A percentile compares a stretch with the other conserved stretches of the same genome.
Conservation (phyloP, 2,329 filamentous ascomycete genomes). For the Lachnellula hyalina region DNA sequence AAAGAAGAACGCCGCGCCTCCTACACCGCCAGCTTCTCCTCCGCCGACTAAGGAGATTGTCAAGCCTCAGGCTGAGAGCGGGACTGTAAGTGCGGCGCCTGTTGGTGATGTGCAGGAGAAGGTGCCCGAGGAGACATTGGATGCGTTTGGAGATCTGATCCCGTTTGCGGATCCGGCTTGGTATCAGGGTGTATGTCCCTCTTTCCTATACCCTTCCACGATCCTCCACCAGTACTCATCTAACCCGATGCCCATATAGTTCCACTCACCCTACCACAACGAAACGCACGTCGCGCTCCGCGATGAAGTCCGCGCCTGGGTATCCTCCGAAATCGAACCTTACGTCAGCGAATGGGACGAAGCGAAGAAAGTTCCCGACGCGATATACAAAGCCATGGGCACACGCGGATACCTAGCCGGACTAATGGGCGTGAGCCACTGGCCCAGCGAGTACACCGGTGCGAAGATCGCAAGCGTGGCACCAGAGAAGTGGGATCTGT, state of each 20-base stretch:
- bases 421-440: constrained; percentile 65
- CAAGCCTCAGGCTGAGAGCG: constrained; percentile 53
- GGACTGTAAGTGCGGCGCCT: constrained; percentile 45
- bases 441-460: constrained; percentile 71
- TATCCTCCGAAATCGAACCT: constrained; percentile 84
- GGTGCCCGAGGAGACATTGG: constrained; percentile 58
- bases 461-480: constrained; percentile 67
- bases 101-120: constrained; percentile 44
- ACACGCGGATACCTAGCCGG: constrained; percentile 90
- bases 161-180: constrained; percentile 90
- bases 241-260: constrained; percentile 44
- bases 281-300: constrained; percentile 88
- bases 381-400: constrained; percentile 94
- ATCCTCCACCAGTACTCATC: background rate
- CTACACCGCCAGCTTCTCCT: constrained; percentile 45
- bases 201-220: background rate
- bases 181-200: constrained; percentile 80
- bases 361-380: constrained; percentile 79
- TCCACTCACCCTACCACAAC: constrained; percentile 96
- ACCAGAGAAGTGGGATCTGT: constrained; percentile 91
- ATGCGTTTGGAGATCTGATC: constrained; percentile 79
- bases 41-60: constrained; percentile 45
- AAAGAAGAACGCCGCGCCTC: constrained; percentile 61
- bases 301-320: constrained; percentile 86
- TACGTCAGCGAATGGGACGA: constrained; percentile 96